Percentiles rank a stretch among this genome's conserved stretches.
Conservation (phyloP, 2,329 filamentous ascomycete species). For the Blumeria graminis region DNA sequence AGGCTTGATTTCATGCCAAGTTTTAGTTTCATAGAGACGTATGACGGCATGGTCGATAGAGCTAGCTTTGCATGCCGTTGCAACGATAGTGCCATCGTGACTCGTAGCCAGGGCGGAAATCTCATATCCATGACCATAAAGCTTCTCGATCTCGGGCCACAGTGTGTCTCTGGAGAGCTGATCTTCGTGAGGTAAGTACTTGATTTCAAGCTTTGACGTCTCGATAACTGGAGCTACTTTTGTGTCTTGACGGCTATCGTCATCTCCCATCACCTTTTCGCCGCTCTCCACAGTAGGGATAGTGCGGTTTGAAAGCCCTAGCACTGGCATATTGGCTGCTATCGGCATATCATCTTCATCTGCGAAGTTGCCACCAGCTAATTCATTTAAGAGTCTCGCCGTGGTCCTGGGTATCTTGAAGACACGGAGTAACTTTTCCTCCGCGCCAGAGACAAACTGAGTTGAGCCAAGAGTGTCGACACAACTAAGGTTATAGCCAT, state of each 20-base stretch:
- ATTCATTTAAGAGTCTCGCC: constrained; percentile 42
- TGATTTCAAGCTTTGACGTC: constrained; percentile 36
- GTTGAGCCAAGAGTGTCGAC: constrained; percentile 49
- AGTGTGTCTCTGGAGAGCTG: constrained; percentile 71
- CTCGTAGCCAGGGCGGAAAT: constrained; percentile 68
- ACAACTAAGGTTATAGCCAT: constrained; percentile 94
- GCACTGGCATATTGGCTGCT: constrained; percentile 79
- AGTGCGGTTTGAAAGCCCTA: constrained; percentile 90
- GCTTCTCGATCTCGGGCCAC: constrained; percentile 88
- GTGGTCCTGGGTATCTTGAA: constrained; percentile 77
- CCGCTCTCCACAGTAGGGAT: constrained; percentile 29
- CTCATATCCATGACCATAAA: constrained; percentile 95
- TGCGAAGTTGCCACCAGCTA: constrained; percentile 33
- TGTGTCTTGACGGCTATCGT: neutral
- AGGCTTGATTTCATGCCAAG: constrained; percentile 72
- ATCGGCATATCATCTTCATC: constrained; percentile 38
- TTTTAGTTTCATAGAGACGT: constrained; percentile 62
- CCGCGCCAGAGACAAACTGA: constrained; percentile 80
- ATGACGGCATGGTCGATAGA: constrained; percentile 89
- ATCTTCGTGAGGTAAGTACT: constrained; percentile 70
- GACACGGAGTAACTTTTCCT: constrained; percentile 93
- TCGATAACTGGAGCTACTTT: constrained; percentile 28
- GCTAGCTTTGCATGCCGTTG: constrained; percentile 80
- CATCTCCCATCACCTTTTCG: neutral
- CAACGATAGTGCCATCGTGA: constrained; percentile 50